Conservation (phyloP, 2,329 filamentous ascomycete species). For the Talaromyces sp. region DNA sequence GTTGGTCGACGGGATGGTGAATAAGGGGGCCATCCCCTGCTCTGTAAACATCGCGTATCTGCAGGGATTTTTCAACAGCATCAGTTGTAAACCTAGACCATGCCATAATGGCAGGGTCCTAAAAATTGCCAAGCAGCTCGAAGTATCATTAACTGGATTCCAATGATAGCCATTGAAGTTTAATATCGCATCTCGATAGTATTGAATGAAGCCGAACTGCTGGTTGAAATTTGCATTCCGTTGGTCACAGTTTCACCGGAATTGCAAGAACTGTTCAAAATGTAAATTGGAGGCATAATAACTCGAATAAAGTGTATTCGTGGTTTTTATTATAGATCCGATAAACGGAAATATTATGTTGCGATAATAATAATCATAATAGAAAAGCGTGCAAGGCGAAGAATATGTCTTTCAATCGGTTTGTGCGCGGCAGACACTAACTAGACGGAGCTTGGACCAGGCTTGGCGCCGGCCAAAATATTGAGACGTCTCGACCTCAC, state of each 20-base stretch:
- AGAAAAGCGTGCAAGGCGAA: neutral
- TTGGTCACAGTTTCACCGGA: neutral
- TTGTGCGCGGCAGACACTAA: neutral
- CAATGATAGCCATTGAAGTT: neutral
- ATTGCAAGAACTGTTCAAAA: neutral
- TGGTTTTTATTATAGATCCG: neutral
- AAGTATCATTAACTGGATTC: neutral
- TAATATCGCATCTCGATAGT: neutral
- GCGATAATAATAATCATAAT: too few species aligned
- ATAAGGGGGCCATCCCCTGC: neutral
- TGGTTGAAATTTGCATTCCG: neutral
- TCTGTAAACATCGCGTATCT: neutral
- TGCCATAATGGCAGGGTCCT: neutral
- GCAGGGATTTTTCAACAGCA: neutral
- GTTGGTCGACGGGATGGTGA: neutral
- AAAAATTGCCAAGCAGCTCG: neutral
- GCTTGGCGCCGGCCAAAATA: neutral
- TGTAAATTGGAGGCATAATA: neutral
- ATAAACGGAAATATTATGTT: neutral
- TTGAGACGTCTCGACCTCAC: constrained; percentile 11
- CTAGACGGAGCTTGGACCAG: neutral
- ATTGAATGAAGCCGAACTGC: neutral
- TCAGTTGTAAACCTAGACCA: neutral
- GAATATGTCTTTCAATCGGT: neutral
- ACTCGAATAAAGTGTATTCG: neutral